A percentile compares a stretch with the other conserved stretches of the same genome.
Evolutionary conservation across 75 land plant genomes (phyloP).

Genomic region (Sequoiadendron giganteum): DNA sequence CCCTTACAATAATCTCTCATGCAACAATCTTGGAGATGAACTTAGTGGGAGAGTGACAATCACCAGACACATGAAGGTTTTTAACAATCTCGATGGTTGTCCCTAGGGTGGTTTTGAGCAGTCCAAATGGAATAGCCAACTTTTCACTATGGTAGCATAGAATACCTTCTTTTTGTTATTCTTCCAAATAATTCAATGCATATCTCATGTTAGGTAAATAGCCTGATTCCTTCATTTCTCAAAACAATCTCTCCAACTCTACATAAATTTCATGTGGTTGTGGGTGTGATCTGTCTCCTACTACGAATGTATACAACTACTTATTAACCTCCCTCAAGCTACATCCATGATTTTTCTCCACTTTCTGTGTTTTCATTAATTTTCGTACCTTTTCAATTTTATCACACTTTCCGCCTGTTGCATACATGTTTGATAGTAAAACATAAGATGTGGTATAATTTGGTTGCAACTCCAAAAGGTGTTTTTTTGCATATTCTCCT

Average conservation of each 20-base stretch:
- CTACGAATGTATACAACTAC: neutral
- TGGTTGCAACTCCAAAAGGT: neutral
- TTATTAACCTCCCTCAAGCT: neutral
- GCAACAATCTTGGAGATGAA: neutral
- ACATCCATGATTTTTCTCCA: neutral
- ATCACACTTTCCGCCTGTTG: neutral
- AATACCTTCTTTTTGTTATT: neutral
- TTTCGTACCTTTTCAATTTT: neutral
- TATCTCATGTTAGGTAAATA: neutral
- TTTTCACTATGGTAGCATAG: neutral
- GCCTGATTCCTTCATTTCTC: neutral
- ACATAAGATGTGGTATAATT: neutral
- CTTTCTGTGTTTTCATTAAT: neutral
- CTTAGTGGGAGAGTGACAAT: neutral
- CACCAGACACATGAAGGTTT: neutral
- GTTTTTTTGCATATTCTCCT: neutral
- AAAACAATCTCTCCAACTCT: neutral
- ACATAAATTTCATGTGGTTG: neutral
- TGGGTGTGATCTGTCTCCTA: conserved; percentile 2
- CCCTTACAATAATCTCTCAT: conserved; percentile 1
- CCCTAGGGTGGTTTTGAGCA: neutral
- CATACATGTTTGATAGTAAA: neutral
- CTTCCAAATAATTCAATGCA: neutral
- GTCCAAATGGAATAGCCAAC: conserved; percentile 1
- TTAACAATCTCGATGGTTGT: neutral